Conservation (phyloP, 2,329 filamentous ascomycete species). For the Fusarium foetens region DNA sequence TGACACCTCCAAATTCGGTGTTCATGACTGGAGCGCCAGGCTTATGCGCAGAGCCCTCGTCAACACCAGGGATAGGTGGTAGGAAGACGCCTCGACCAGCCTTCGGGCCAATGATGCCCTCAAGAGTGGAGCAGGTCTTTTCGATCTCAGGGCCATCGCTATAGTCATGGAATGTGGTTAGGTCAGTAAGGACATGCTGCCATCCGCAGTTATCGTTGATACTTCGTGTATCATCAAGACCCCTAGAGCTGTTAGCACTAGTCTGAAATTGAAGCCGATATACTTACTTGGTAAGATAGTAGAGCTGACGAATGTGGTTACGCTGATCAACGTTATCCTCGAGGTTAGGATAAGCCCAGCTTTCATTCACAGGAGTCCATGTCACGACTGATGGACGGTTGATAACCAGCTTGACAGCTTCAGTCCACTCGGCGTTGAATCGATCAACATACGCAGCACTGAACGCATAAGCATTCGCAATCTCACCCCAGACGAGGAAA, state of each 20-base stretch:
- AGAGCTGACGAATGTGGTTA: slow-evolving; percentile 71
- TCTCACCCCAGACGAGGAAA: slow-evolving; percentile 72
- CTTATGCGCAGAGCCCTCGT: slow-evolving; percentile 62
- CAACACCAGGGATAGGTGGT: slow-evolving; percentile 52
- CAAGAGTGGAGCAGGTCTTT: slow-evolving; percentile 62
- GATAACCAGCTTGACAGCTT: slow-evolving; percentile 70
- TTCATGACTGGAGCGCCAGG: slow-evolving; percentile 70
- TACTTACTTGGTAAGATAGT: slow-evolving; percentile 70
- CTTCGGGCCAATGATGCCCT: slow-evolving; percentile 64
- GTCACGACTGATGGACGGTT: slow-evolving; percentile 72
- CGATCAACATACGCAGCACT: slow-evolving; percentile 66
- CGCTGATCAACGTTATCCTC: slow-evolving; percentile 66
- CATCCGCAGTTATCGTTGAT: slow-evolving; percentile 79
- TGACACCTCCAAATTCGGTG: slow-evolving; percentile 75
- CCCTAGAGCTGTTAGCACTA: slow-evolving; percentile 43
- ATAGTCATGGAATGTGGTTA: slow-evolving; percentile 77
- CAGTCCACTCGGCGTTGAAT: slow-evolving; percentile 73
- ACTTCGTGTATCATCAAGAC: slow-evolving; percentile 69
- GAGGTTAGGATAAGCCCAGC: slow-evolving; percentile 71
- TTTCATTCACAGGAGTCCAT: slow-evolving; percentile 74
- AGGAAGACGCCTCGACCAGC: slow-evolving; percentile 65
- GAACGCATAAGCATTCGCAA: slow-evolving; percentile 73
- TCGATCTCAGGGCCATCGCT: slow-evolving; percentile 66
- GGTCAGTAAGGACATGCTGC: slow-evolving; percentile 73
- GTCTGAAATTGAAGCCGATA: slow-evolving; percentile 28